Conservation (phyloP, 495 filamentous ascomycete genomes). For the Aspergillus nanangensis region DNA sequence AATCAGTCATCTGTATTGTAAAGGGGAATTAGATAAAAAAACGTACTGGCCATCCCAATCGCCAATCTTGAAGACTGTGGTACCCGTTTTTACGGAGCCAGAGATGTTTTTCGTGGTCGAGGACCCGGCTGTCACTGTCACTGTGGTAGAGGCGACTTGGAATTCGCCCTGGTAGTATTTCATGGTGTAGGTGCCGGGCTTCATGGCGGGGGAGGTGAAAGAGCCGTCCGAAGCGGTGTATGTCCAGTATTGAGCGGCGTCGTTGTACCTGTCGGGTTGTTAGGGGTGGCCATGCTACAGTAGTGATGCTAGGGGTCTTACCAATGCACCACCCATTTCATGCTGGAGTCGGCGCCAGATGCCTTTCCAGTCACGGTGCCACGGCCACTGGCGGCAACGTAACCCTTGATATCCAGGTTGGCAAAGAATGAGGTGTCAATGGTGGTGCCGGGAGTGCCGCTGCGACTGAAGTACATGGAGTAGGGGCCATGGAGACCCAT, state of each 20-base stretch:
- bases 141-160: constrained; percentile 46
- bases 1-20: no score
- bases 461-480: constrained; percentile 55
- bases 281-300: background rate
- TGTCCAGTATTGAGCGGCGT: constrained; percentile 60
- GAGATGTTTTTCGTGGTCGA: constrained; percentile 51
- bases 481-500: constrained; percentile 67
- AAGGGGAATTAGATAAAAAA: no score
- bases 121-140: constrained; percentile 51
- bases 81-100: constrained; percentile 37
- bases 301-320: background rate
- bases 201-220: constrained; percentile 64
- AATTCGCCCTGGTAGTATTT: constrained; percentile 62
- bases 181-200: constrained; percentile 64
- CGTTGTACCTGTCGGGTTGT: constrained; percentile 40
- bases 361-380: constrained; percentile 59
- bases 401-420: constrained; percentile 52
- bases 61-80: constrained; percentile 59
- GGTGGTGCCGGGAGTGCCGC: constrained; percentile 46
- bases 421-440: constrained; percentile 58
- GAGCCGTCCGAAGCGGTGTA: constrained; percentile 46
- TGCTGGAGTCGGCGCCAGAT: constrained; percentile 45
- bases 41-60: constrained; percentile 53
- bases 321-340: constrained; percentile 57
- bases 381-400: constrained; percentile 46